Percentiles rank a stretch among this genome's conserved stretches.
Evolutionary conservation across 768 basidiomycete species (phyloP).

Genomic region (Lactifluus rugatus): DNA sequence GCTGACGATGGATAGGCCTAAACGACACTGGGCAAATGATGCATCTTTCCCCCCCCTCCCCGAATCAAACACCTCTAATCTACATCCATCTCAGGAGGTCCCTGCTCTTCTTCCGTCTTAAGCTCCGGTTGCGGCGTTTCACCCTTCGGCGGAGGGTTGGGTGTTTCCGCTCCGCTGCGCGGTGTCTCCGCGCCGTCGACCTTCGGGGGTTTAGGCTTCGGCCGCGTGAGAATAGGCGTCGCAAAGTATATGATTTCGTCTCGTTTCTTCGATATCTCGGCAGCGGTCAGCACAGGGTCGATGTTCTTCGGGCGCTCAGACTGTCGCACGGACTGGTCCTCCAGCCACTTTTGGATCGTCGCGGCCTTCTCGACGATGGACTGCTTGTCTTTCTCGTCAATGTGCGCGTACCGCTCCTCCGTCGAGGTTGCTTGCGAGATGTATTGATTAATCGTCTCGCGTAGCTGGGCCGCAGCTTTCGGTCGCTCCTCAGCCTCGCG

Average conservation of each 20-base stretch:
- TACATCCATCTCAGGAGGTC: constrained; percentile 76
- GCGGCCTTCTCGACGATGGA: constrained; percentile 82
- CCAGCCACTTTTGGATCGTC: constrained; percentile 89
- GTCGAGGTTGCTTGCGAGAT: constrained; percentile 68
- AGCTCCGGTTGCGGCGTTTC: constrained; percentile 28
- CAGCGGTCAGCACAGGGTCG: constrained; percentile 71
- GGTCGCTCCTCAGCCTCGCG: constrained; percentile 77
- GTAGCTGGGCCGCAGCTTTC: constrained; percentile 58
- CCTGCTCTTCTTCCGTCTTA: constrained; percentile 27
- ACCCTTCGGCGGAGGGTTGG: constrained; percentile 33
- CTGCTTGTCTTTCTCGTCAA: constrained; percentile 82
- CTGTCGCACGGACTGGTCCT: constrained; percentile 84
- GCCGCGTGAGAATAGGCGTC: constrained; percentile 81
- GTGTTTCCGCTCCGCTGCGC: constrained; percentile 51
- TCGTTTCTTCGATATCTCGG: constrained; percentile 81
- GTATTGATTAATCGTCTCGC: constrained; percentile 85
- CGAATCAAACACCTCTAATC: constrained; percentile 38
- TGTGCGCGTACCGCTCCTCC: constrained; percentile 86
- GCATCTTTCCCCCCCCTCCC: not conserved
- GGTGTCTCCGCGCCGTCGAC: constrained; percentile 65
- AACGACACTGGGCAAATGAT: not conserved
- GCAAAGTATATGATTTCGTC: constrained; percentile 90
- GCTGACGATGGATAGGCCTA: constrained; percentile 9
- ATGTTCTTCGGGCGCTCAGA: constrained; percentile 82
- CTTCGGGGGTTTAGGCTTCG: constrained; percentile 80